These are phyloP conservation scores for Pythium aphanidermatum DNA, from an alignment of 352 stramenopile genomes.

Conservation along the genomic window DNA sequence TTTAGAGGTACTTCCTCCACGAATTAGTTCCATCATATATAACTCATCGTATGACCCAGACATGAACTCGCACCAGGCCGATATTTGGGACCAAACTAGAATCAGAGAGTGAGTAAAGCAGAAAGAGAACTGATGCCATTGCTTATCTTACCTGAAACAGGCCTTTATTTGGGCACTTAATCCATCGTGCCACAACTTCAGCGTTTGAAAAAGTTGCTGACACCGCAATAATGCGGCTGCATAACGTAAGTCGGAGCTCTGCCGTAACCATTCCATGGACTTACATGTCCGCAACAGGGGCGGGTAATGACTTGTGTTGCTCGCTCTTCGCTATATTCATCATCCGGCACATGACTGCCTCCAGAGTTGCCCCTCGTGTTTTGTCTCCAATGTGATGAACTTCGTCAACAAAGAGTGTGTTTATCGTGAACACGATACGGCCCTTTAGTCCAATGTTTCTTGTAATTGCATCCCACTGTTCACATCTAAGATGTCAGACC, in stretches of 20 bases:
- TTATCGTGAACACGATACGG: background rate
- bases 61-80: constrained; percentile 5
- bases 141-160: constrained; percentile 10
- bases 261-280: background rate
- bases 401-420: constrained; percentile 34
- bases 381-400: constrained; percentile 37
- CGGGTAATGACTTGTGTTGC: background rate
- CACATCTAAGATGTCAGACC: background rate
- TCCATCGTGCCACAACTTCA: constrained; percentile 24
- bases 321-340: constrained; percentile 23
- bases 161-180: constrained; percentile 14
- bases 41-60: background rate
- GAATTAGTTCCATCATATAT: too few relatives aligned
- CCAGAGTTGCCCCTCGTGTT: constrained; percentile 21
- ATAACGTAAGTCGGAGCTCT: background rate
- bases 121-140: background rate
- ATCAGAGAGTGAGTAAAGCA: background rate
- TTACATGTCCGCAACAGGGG: constrained; percentile 26
- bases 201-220: constrained; percentile 36
- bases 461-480: constrained; percentile 39
- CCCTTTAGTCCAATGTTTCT: constrained; percentile 5
- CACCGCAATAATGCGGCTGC: constrained; percentile 29
- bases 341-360: constrained; percentile 33
- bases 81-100: constrained; percentile 39
- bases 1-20: too few relatives aligned